phyloP scores from a whole-genome alignment of 768 basidiomycete genomes.

The Gautieria morchelliformis region DNA sequence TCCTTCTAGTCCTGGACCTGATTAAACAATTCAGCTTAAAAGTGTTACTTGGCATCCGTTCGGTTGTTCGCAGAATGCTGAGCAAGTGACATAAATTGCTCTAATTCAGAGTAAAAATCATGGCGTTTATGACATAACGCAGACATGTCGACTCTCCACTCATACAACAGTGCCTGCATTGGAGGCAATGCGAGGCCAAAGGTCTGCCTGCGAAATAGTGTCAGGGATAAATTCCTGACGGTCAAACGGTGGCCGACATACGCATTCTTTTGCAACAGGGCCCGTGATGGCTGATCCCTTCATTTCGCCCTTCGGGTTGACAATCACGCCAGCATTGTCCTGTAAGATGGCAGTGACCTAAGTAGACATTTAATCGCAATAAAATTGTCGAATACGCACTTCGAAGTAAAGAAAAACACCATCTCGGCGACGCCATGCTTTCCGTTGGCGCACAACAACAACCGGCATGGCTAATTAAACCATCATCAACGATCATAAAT shows the following conservation, averaged over 20 bases:
- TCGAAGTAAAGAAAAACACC: slow-evolving; percentile 99
- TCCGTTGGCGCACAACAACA: slow-evolving; percentile 94
- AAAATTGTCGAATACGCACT: slow-evolving; percentile 29
- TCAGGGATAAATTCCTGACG: background rate
- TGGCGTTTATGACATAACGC: too few relatives aligned
- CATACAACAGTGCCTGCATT: slow-evolving; percentile 98
- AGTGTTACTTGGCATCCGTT: too few relatives aligned
- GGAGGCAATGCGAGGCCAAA: slow-evolving; percentile 99
- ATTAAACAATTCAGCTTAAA: too few relatives aligned
- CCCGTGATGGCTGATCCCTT: slow-evolving; percentile 97
- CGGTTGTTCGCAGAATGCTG: too few relatives aligned
- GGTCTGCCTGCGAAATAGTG: slow-evolving; percentile 58
- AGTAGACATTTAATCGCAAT: background rate
- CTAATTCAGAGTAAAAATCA: too few relatives aligned
- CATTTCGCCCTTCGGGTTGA: slow-evolving; percentile 99
- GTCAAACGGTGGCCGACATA: slow-evolving; percentile 31
- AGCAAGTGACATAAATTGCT: too few relatives aligned
- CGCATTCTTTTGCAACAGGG: slow-evolving; percentile 99
- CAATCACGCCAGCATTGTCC: slow-evolving; percentile 96
- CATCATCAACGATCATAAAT: background rate
- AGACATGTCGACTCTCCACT: slow-evolving; percentile 14
- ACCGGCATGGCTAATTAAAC: slow-evolving; percentile 78
- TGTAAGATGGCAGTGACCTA: slow-evolving; percentile 16
- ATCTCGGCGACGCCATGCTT: slow-evolving; percentile 95
- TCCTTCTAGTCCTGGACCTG: too few relatives aligned